These are phyloP conservation scores for Quercus phellos DNA, from an alignment of 331 rosid genomes.

Conservation along the genomic window DNA sequence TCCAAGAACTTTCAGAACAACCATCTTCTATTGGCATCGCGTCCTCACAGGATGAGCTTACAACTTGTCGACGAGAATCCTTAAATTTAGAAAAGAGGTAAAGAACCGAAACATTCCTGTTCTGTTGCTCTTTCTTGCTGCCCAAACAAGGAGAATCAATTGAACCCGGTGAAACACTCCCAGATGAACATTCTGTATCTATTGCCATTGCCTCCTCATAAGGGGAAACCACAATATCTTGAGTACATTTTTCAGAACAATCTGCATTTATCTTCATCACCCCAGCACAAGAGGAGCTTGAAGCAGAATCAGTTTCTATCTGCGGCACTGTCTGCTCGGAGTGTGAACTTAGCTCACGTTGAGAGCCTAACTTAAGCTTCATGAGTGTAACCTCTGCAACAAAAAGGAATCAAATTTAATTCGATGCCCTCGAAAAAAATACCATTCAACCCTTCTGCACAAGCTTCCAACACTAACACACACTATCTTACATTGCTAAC, in stretches of 20 bases:
- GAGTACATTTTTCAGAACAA: constrained; percentile 17
- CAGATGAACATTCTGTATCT: constrained; percentile 38
- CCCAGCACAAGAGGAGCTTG: constrained; percentile 24
- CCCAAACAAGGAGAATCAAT: constrained; percentile 13
- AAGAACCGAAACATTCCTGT: constrained; percentile 37
- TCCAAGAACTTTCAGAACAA: constrained; percentile 20
- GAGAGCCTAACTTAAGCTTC: constrained; percentile 77
- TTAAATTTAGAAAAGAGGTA: constrained; percentile 46
- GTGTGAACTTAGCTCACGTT: constrained; percentile 27
- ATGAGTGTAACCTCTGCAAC: constrained; percentile 70
- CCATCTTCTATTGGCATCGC: constrained; percentile 8
- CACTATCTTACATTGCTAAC: too few species aligned
- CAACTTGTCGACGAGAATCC: constrained; percentile 19
- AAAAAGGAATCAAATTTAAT: constrained; percentile 5
- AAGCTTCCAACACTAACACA: too few species aligned
- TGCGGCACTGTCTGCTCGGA: constrained; percentile 19
- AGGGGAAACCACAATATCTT: constrained; percentile 5
- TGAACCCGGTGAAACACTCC: background rate
- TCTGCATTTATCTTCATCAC: constrained; percentile 25
- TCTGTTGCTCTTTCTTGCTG: constrained; percentile 8
- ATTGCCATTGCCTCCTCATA: constrained; percentile 20
- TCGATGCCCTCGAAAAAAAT: background rate
- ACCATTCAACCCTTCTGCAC: too few species aligned
- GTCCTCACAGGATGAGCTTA: constrained; percentile 20
- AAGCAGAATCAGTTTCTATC: constrained; percentile 19